Base-by-base conservation (phyloP, 139 green algal genomes). In the Chlorella sp. region DNA sequence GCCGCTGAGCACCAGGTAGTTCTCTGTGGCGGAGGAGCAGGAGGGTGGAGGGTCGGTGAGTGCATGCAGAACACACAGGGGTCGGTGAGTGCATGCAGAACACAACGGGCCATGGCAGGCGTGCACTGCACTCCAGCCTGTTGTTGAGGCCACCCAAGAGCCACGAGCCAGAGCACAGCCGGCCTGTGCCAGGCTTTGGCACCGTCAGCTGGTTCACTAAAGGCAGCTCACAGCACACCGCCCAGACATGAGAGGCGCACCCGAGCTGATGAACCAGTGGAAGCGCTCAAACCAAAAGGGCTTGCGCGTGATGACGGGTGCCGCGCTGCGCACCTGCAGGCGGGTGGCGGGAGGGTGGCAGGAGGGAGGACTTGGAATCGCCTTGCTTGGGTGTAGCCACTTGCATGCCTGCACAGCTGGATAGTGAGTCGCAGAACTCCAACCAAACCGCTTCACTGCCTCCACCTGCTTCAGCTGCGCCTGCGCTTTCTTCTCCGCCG, bases 241-340 rank as follows among this genome's bases (percentile, higher is more conserved):
- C 44, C 44, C 44, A 51, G n/a, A n/a, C n/a, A n/a, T n/a, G n/a
- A n/a, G n/a, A n/a, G n/a, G 13, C 75, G 23, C 75, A 73, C 76
- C 76, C 32, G 74, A 94, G 81, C 88, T 94, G 78, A 99, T 91
- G 85, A 99, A 99, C 97, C 97, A 99, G 87, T 97, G 87, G 90
- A 99, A 81, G 21, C 30, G 30, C 32, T 99, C 97, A 85, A 98
- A 99, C 97, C 97, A 99, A 83, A 91, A 89, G n/a, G 92, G 78
- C 92, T 98, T 98, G 72, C 97, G 70, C 36, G 95, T 80, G 94
- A 79, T 38, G 86, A 82, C 79, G 82, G 44, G 67, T 3, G 70
- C 68, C 0, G 69, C 60, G 63, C 72, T 74, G 18, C 78, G 83
- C 21, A 86, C 81, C 83, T 92, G 83, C 41, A 67, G 28, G 23